Evolutionary conservation across 208 protist genomes (phyloP).

Genomic region (Trichomonas vaginalis): DNA sequence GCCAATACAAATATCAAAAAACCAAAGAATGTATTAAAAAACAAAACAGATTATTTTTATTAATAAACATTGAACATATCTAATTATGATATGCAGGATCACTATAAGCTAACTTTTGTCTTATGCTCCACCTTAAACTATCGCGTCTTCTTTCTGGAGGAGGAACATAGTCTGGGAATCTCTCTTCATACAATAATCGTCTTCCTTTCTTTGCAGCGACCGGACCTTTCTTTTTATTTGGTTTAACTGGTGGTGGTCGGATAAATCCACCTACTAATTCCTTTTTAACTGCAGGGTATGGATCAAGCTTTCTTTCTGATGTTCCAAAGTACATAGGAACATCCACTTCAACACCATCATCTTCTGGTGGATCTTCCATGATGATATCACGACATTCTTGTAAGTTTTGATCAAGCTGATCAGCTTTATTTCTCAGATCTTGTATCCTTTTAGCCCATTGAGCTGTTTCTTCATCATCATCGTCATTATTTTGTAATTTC

Average conservation of each 20-base stretch:
- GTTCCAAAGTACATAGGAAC: background rate
- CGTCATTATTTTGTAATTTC: background rate
- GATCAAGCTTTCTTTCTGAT: background rate
- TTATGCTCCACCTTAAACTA: background rate
- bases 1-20: no score
- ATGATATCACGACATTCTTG: background rate
- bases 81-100: background rate
- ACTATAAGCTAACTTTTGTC: background rate
- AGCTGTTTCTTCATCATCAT: background rate
- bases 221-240: background rate
- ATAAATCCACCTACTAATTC: background rate
- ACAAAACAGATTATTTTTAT: no score
- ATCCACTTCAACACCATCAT: background rate
- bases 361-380: background rate
- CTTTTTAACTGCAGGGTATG: background rate
- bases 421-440: background rate
- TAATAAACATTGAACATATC: no score
- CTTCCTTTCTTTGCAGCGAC: background rate
- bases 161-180: background rate
- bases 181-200: background rate
- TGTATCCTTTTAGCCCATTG: background rate
- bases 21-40: no score
- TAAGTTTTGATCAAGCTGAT: background rate
- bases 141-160: background rate
- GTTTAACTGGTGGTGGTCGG: background rate